These are phyloP conservation scores for Ogataea hybrid DNA, from an alignment of 1,139 yeast genomes.

Conservation along the genomic window DNA sequence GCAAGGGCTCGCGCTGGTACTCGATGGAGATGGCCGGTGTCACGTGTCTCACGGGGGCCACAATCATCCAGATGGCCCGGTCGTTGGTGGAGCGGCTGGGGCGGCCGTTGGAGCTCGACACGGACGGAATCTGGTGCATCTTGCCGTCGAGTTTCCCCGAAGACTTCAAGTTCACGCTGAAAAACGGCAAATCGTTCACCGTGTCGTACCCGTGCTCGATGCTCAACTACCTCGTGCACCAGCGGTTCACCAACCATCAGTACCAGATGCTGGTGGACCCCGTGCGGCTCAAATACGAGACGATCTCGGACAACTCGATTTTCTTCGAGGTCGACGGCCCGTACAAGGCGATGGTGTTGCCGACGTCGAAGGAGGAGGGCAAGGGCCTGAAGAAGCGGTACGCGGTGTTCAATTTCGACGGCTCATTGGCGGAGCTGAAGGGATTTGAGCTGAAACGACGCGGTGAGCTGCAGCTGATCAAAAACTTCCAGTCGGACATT, in stretches of 20 bases:
- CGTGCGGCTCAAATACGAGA: constrained; percentile 62
- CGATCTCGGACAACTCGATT: constrained; percentile 87
- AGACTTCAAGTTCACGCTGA: constrained; percentile 65
- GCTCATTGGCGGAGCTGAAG: constrained; percentile 89
- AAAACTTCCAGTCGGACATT: constrained; percentile 92
- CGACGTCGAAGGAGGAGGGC: constrained; percentile 97
- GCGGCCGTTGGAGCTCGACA: constrained; percentile 92
- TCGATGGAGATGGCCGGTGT: constrained; percentile 99
- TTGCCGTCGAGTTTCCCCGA: constrained; percentile 93
- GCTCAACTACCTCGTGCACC: constrained; percentile 92
- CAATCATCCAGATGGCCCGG: constrained; percentile 96
- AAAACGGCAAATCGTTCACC: constrained; percentile 73
- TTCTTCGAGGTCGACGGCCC: constrained; percentile 99
- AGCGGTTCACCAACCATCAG: constrained; percentile 88
- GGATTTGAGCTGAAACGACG: constrained; percentile 97
- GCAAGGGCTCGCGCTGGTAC: constrained; percentile 98
- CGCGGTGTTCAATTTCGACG: constrained; percentile 96
- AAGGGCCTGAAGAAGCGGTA: constrained; percentile 94
- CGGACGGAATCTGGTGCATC: constrained; percentile 99
- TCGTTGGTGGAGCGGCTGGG: constrained; percentile 92
- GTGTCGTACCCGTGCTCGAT: constrained; percentile 95
- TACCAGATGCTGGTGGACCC: constrained; percentile 85
- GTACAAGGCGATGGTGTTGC: constrained; percentile 94
- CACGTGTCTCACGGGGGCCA: constrained; percentile 96
- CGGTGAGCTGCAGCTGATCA: constrained; percentile 92